Evolutionary conservation across 805 yeast species (phyloP).

Genomic region (Martiniozyma abietophila): DNA sequence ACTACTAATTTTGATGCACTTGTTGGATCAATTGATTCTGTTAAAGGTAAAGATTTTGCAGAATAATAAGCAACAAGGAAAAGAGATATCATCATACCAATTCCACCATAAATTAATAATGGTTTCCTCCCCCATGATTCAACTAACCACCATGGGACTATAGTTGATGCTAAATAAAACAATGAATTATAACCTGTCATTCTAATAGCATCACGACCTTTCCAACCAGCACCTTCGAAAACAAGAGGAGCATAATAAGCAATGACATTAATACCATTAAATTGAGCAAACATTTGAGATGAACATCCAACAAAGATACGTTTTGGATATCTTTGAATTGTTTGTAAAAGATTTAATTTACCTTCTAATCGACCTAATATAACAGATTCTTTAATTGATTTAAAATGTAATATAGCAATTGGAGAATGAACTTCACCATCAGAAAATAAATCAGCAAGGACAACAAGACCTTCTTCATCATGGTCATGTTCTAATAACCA

Average conservation of each 20-base stretch:
- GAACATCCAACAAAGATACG: slow-evolving; percentile 83
- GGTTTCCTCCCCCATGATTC: slow-evolving; percentile 90
- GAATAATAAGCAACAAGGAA: slow-evolving; percentile 54
- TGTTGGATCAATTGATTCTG: slow-evolving; percentile 20
- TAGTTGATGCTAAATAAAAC: slow-evolving; percentile 48
- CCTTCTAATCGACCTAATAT: slow-evolving; percentile 73
- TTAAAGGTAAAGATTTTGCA: too few relatives aligned
- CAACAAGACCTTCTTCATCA: slow-evolving; percentile 76
- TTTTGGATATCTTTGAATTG: slow-evolving; percentile 67
- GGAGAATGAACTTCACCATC: slow-evolving; percentile 67
- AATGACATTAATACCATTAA: slow-evolving; percentile 88
- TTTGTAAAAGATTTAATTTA: slow-evolving; percentile 61
- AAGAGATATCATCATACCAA: slow-evolving; percentile 69
- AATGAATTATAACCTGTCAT: slow-evolving; percentile 80
- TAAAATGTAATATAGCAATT: slow-evolving; percentile 61
- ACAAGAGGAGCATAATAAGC: slow-evolving; percentile 91
- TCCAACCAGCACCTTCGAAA: slow-evolving; percentile 93
- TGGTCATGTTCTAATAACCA: slow-evolving; percentile 81
- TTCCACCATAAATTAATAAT: slow-evolving; percentile 69
- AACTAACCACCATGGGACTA: slow-evolving; percentile 87
- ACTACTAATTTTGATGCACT: slow-evolving; percentile 39
- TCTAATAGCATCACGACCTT: slow-evolving; percentile 74
- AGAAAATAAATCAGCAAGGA: slow-evolving; percentile 73
- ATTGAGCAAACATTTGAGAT: slow-evolving; percentile 86
- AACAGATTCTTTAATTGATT: slow-evolving; percentile 74